These are phyloP conservation scores for Fonsecaea multimorphosa DNA, from an alignment of 2,329 filamentous ascomycete species.

Conservation along the genomic window DNA sequence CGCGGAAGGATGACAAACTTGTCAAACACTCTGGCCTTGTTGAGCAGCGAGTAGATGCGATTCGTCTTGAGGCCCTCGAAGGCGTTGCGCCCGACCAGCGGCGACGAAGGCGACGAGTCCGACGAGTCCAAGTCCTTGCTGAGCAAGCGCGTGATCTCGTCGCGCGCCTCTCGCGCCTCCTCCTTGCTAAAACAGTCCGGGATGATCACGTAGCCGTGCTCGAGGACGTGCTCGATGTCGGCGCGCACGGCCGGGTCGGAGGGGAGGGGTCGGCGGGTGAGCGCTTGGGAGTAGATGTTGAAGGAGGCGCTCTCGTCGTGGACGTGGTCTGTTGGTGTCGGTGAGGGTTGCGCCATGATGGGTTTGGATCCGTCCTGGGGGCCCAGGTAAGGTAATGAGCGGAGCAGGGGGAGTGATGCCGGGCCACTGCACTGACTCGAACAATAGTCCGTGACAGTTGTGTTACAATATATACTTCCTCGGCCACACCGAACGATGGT, in stretches of 20 bases:
- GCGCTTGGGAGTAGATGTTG: constrained; percentile 25
- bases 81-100: constrained; percentile 43
- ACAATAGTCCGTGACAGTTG: too few relatives aligned
- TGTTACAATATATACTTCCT: too few relatives aligned
- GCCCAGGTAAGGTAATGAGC: not conserved
- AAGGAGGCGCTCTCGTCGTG: constrained; percentile 14
- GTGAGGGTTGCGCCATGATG: not conserved
- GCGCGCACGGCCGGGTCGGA: constrained; percentile 38
- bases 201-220: constrained; percentile 48
- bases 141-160: constrained; percentile 45
- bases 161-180: constrained; percentile 43
- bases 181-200: constrained; percentile 43
- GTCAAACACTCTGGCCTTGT: constrained; percentile 50
- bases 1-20: constrained; percentile 46
- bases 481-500: too few relatives aligned
- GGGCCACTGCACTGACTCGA: too few relatives aligned
- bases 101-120: not conserved
- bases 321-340: not conserved
- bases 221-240: constrained; percentile 43
- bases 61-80: constrained; percentile 50
- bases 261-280: constrained; percentile 27
- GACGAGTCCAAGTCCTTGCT: constrained; percentile 40
- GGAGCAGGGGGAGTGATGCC: too few relatives aligned
- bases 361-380: not conserved
- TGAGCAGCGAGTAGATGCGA: constrained; percentile 49